Percentiles rank a stretch among this genome's conserved stretches.
Conservation (phyloP, 208 protist species). For the Wallacemonas sp. region DNA sequence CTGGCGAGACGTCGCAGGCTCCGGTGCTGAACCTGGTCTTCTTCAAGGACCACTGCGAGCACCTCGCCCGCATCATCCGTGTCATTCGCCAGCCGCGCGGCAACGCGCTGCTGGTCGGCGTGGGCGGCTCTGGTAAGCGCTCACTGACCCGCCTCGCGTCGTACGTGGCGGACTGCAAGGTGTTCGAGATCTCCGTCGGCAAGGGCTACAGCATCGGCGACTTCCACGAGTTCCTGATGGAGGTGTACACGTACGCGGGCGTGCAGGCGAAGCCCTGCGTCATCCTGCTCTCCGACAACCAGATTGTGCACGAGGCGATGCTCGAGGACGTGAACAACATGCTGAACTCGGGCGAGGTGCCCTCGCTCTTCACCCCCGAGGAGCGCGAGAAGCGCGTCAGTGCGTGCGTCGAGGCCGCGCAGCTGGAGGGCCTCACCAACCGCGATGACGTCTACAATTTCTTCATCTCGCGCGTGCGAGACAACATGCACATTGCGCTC, state of each 20-base stretch:
- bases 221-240: conserved; percentile 92
- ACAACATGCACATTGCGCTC: conserved; percentile 96
- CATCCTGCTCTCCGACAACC: conserved; percentile 96
- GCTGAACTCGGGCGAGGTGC: conserved; percentile 97
- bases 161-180: conserved; percentile 88
- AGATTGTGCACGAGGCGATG: conserved; percentile 96
- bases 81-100: conserved; percentile 97
- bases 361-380: conserved; percentile 95
- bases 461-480: conserved; percentile 95
- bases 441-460: conserved; percentile 94
- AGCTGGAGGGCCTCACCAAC: conserved; percentile 83
- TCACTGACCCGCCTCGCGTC: conserved; percentile 94
- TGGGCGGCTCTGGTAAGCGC: conserved; percentile 97
- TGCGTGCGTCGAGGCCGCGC: conserved; percentile 87
- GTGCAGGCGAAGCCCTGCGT: conserved; percentile 89
- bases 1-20: conserved; percentile 30
- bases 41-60: conserved; percentile 96
- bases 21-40: conserved; percentile 88
- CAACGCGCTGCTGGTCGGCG: conserved; percentile 97
- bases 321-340: conserved; percentile 98
- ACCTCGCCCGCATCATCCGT: conserved; percentile 95
- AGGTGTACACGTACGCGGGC: conserved; percentile 91
- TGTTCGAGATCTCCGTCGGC: conserved; percentile 92
- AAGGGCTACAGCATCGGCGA: conserved; percentile 93
- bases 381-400: conserved; percentile 96